Conservation (phyloP, 1,284 basidiomycete genomes). For the Thecaphora frezii region DNA sequence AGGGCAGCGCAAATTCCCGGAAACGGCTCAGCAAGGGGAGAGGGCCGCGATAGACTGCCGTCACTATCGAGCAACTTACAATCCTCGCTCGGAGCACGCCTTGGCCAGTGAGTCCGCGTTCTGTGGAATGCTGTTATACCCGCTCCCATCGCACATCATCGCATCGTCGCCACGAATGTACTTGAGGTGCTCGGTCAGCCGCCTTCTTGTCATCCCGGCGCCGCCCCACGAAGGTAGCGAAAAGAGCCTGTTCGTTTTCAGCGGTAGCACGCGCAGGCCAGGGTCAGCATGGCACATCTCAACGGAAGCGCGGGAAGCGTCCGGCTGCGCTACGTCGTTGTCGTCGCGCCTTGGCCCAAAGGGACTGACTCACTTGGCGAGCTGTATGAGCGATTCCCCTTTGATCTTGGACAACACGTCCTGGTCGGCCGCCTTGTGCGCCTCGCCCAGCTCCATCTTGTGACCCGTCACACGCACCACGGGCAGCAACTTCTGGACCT, state of each 20-base stretch:
- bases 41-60: too few relatives aligned
- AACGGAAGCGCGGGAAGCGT: too few relatives aligned
- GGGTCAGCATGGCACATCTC: too few relatives aligned
- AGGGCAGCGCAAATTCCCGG: too few relatives aligned
- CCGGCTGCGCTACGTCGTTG: neutral
- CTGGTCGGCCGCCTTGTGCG: conserved; percentile 1
- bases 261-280: too few relatives aligned
- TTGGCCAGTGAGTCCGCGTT: conserved; percentile 34
- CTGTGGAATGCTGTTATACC: conserved; percentile 11
- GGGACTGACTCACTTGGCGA: conserved; percentile 15
- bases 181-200: conserved; percentile 35
- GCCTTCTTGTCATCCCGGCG: conserved; percentile 18
- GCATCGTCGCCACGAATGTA: conserved; percentile 41
- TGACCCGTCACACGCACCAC: conserved; percentile 7
- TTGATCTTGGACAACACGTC: conserved; percentile 15
- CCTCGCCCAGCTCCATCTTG: conserved; percentile 1
- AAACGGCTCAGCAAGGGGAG: too few relatives aligned
- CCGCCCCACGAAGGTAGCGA: conserved; percentile 46
- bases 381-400: conserved; percentile 12
- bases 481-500: conserved; percentile 21
- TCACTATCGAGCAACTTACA: conserved; percentile 3
- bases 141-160: conserved; percentile 21
- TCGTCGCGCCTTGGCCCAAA: neutral
- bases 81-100: conserved; percentile 43
- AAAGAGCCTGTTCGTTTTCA: conserved; percentile 26